Evolutionary conservation across 305 asterid genomes (phyloP), one percentile per base, ranked within the genome.

Genomic region (Plantago coronopus): DNA sequence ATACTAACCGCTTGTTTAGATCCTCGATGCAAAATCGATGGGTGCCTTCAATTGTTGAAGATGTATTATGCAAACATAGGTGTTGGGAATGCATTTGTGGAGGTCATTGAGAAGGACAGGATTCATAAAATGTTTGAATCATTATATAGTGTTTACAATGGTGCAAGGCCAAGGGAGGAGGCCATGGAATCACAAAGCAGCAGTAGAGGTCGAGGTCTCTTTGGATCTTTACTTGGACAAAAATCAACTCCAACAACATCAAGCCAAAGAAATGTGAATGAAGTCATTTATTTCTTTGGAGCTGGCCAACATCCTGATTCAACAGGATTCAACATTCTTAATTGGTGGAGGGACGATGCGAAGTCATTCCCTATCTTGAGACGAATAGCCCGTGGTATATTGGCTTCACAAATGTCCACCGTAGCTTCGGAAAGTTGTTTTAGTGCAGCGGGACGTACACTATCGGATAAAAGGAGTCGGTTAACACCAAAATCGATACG

Each of bases 11-110:
- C 42, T 37, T 37, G 42, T 37, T 37, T 37, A 37, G 42, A 37
- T 37, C 14, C 42, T 37, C 20, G 13, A 47, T 47, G 53, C 23
- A 47, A 47, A 47, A 47, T 47, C 53, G 53, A 47, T n/a, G 53
- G 53, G 53, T 47, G 53, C 17, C 1, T 47, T 3, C 10, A 3
- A 1, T 47, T 47, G 53, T n/a, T 47, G 53, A 8, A 17, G 23
- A 17, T 47, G 53, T 47, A 47, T 47, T 47, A 47, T 47, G 2
- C 22, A n/a, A 47, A 47, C 12, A 20, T 47, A 20, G 53, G 53
- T 17, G 0, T 1, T 22, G 53, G 9, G 10, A 9, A 14, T 8
- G 1, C 42, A 37, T 37, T 37, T 37, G 13, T 0, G 0, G 42
- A 47, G 0, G 2, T 47, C 19, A 23, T 5, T 5, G 53, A 47